These are phyloP conservation scores for Fusarium virguliforme DNA, from an alignment of 2,329 filamentous ascomycete species.

Conservation along the genomic window DNA sequence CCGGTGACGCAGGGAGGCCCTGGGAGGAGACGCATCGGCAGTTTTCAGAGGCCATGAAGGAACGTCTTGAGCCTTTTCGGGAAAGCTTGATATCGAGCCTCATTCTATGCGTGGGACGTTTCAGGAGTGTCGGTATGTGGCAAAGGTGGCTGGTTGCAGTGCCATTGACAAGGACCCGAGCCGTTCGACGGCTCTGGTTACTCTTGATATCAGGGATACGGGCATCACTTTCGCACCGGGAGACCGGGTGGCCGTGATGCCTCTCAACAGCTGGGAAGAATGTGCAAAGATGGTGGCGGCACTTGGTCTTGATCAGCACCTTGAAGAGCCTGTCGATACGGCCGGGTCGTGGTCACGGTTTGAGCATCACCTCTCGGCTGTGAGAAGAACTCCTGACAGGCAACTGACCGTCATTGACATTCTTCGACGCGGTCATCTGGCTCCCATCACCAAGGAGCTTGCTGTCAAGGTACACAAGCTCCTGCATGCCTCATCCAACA, in stretches of 20 bases:
- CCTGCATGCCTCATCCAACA: slow-evolving; percentile 66
- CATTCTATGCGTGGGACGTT: slow-evolving; percentile 70
- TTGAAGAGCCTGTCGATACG: slow-evolving; percentile 61
- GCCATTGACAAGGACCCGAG: slow-evolving; percentile 64
- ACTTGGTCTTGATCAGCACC: slow-evolving; percentile 64
- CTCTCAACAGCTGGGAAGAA: slow-evolving; percentile 69
- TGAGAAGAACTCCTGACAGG: slow-evolving; percentile 51
- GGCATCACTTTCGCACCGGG: slow-evolving; percentile 70
- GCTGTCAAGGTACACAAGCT: slow-evolving; percentile 65
- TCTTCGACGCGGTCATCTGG: slow-evolving; percentile 66
- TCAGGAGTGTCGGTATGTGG: slow-evolving; percentile 68
- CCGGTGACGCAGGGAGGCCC: slow-evolving; percentile 53
- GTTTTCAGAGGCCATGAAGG: slow-evolving; percentile 45
- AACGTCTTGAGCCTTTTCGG: slow-evolving; percentile 55
- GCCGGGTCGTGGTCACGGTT: slow-evolving; percentile 65
- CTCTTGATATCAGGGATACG: slow-evolving; percentile 67
- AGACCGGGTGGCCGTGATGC: slow-evolving; percentile 69
- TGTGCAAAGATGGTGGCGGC: slow-evolving; percentile 69
- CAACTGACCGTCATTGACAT: slow-evolving; percentile 65
- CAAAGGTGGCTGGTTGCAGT: slow-evolving; percentile 62
- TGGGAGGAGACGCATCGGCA: slow-evolving; percentile 46
- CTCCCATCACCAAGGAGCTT: slow-evolving; percentile 67
- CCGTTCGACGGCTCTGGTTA: slow-evolving; percentile 65
- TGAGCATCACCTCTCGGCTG: slow-evolving; percentile 62
- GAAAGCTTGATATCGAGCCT: slow-evolving; percentile 64